A percentile compares a stretch with the other conserved stretches of the same genome.
phyloP scores from a whole-genome alignment of 306 rosid species.

The cucumber (Cucumis sativus) region Cucumber_9930_V3 NC_026661.2:20363001-20363500 shows the following conservation, averaged over 20 bases:
- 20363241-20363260: neutral
- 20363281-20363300: neutral
- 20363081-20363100: neutral
- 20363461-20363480: conserved; percentile 41
- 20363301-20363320: neutral
- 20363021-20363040: too few species aligned
- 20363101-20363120: neutral
- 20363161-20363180: neutral
- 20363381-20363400: conserved; percentile 35
- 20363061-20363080: neutral
- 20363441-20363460: conserved; percentile 79
- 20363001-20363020: neutral
- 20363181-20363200: neutral
- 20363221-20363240: neutral
- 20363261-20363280: neutral
- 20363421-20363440: conserved; percentile 88
- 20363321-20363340: neutral
- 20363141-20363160: neutral
- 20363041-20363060: neutral
- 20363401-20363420: conserved; percentile 76
- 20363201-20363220: neutral
- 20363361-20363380: neutral
- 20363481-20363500: conserved; percentile 82
- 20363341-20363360: neutral
- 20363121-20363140: neutral